Percentiles rank a stretch among this genome's conserved stretches.
Conservation (phyloP, 495 filamentous ascomycete genomes). For the Podospora didyma region DNA sequence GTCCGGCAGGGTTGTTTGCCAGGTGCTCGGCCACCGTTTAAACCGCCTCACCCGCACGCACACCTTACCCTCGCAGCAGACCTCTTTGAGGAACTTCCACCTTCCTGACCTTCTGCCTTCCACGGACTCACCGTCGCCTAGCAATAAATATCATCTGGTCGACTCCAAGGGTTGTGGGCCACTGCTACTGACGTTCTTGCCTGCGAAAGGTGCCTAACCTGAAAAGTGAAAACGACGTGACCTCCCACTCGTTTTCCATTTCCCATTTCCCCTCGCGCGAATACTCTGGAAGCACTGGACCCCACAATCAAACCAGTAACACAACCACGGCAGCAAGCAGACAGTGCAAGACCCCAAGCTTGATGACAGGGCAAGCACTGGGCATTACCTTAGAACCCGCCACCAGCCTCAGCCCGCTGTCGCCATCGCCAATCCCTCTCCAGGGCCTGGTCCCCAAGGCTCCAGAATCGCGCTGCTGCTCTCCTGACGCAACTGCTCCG, state of each 20-base stretch:
- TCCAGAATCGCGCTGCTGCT: constrained; percentile 33
- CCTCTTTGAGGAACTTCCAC: too few species aligned
- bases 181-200: neutral
- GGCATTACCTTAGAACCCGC: constrained; percentile 34
- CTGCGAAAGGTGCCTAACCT: neutral
- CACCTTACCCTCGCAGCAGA: too few species aligned
- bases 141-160: too few species aligned
- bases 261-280: neutral
- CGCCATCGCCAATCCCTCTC: constrained; percentile 23
- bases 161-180: too few species aligned
- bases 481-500: constrained; percentile 8
- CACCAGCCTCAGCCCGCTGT: constrained; percentile 34
- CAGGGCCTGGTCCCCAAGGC: constrained; percentile 28
- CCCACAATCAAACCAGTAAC: too few species aligned
- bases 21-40: too few species aligned
- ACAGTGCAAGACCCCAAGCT: constrained; percentile 6
- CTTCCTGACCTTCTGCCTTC: too few species aligned
- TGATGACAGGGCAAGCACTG: constrained; percentile 34
- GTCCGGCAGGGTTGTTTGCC: too few species aligned
- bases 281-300: too few species aligned
- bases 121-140: too few species aligned
- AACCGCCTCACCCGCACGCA: too few species aligned
- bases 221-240: neutral
- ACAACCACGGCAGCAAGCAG: neutral
- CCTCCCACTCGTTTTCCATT: neutral